phyloP scores from a whole-genome alignment of 2,329 filamentous ascomycete species.

The Emergomyces pasteurianus region DNA sequence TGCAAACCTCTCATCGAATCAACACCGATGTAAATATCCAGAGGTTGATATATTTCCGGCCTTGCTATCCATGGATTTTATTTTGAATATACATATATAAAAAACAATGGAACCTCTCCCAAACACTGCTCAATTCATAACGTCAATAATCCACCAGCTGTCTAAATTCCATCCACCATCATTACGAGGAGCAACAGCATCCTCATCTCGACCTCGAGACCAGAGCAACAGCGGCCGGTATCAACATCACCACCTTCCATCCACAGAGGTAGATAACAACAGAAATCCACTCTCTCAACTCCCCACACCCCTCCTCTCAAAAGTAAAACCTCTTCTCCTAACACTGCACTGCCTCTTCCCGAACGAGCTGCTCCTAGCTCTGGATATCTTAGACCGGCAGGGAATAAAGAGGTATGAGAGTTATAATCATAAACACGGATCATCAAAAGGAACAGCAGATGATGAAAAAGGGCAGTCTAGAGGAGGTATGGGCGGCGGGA shows the following conservation, averaged over 20 bases:
- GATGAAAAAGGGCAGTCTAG: background rate
- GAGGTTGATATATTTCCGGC: background rate
- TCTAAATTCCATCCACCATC: background rate
- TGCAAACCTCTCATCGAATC: background rate
- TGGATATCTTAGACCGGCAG: constrained; percentile 73
- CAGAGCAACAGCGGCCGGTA: background rate
- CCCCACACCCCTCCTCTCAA: constrained; percentile 9
- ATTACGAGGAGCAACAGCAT: background rate
- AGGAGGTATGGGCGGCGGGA: constrained; percentile 14
- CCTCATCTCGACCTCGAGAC: background rate
- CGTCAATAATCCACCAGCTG: background rate
- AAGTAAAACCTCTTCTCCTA: constrained; percentile 48
- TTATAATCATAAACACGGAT: background rate
- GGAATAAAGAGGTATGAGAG: constrained; percentile 44
- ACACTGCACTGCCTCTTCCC: constrained; percentile 81
- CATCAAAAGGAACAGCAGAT: background rate
- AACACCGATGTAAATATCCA: background rate
- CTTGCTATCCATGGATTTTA: background rate
- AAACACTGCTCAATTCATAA: background rate
- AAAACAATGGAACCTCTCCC: background rate
- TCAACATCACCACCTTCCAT: background rate
- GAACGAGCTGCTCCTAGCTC: constrained; percentile 63
- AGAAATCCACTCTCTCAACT: constrained; percentile 6
- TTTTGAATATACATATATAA: background rate
- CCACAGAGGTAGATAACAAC: background rate